Base-by-base conservation (phyloP, 164 flowering plant species). In the Liriodendron chinense region DNA sequence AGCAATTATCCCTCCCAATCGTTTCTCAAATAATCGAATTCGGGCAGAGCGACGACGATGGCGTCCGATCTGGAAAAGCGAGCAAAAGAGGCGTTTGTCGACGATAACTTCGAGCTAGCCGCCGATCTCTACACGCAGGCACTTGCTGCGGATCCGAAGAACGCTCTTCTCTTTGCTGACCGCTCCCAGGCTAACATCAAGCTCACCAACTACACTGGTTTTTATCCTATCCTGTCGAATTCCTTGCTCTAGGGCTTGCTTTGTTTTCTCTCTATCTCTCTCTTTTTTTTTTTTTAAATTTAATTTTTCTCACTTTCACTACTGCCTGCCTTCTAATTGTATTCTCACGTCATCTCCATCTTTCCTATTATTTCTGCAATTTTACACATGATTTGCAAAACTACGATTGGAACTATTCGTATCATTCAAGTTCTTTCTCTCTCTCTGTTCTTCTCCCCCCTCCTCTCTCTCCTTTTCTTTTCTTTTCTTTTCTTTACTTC, bases 151-250 rank as follows among this genome's bases (percentile, higher is more conserved):
- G 84, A 76, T 80, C 89, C 95, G 62, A 80, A 73, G 8, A 84
- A 84, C 72, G 84, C 96, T 26, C 88, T 87, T 48, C 91, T 94
- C 65, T 89, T 64, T 72, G 91, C 89, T 12, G 97, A 94, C 78
- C 95, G 96, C 1, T 92, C 98, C 61, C 98, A 94, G 84, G 94
- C 95, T 84, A 88, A 90, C 75, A 88, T 93, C 84, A 94, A 94
- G 77, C 90, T 90, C 86, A 0, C 56, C 21, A 86, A 81, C 75
- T 87, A 81, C 82, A 89, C 95, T 50, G 97, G 98, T 94, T 81
- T 49, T 10, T 66, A 26, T 12, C 21, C 8, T 10, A 34, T 34
- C 7, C 43, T 34, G 43, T 34, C 7, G 43, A 34, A 4, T 34
- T 34, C 43, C 43, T 34, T 34, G 43, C 43, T 12, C 59, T 53